Base-by-base conservation (phyloP, 2,329 filamentous ascomycete genomes). In the Fusarium protoensiforme region DNA sequence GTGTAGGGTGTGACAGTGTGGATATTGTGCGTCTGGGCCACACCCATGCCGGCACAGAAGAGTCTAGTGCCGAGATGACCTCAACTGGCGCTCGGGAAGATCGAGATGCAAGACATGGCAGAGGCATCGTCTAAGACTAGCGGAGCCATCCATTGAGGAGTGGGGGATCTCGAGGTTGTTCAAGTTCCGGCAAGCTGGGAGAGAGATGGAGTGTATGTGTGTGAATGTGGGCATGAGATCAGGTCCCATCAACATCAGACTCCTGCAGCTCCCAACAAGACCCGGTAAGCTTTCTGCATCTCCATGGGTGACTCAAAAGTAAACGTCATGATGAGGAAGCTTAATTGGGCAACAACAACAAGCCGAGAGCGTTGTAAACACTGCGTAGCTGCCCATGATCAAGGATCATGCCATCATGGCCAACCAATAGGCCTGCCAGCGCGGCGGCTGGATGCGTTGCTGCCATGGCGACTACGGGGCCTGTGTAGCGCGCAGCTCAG, bases 381-480 rank as follows among this genome's bases (percentile, higher is more conserved):
- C 64, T 58, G 64, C 54, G 61, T 69, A 48, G 54, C 54, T 69
- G 59, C 62, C 57, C 58, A 27, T 61, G 39, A 65, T 48, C 76
- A 73, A 70, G 77, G 77, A 78, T 78, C 39, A 78, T 77, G 76
- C 77, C 68, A 75, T 72, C 64, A 56, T 61, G 57, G 33, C 38
- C 65, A 75, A 62, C 75, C 76, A 77, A 77, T 78, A 64, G 48
- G 43, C 63, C 73, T 71, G 64, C 59, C 61, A 68, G 35, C 43
- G 33, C 65, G 61, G 61, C 71, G 71, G 72, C 64, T 78, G 68
- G 69, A 48, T 76, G 70, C 76, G 68, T 67, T 75, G 78, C 77
- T 79, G 78, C 78, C 77, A 79, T 78, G 78, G 78, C 76, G 78
- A 80, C 78, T 79, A 43, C 64, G 63, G 67, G 67, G 54, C 63